Evolutionary conservation across 352 stramenopile genomes (phyloP).

Genomic region (Globisporangium nunn): DNA sequence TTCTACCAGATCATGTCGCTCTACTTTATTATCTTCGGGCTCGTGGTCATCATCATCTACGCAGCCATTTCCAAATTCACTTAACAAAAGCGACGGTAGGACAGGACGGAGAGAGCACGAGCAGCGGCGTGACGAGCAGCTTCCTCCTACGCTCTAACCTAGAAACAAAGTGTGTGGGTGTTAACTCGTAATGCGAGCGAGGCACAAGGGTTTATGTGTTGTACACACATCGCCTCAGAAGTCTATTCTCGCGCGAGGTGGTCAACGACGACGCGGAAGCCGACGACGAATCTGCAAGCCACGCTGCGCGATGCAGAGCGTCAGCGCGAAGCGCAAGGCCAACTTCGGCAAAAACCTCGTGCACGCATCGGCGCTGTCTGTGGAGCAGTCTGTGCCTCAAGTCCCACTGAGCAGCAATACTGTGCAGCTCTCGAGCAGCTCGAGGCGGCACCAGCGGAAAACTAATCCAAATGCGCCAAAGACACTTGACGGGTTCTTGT

Average conservation of each 20-base stretch:
- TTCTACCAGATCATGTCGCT: conserved; percentile 65
- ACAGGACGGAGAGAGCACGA: no score
- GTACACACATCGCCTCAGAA: no score
- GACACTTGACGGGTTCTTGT: conserved; percentile 70
- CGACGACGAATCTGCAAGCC: no score
- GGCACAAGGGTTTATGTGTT: no score
- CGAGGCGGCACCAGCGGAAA: conserved; percentile 1
- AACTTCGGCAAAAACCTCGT: conserved; percentile 19
- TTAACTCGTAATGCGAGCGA: no score
- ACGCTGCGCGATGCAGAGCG: conserved; percentile 5
- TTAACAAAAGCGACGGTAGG: conserved; percentile 6
- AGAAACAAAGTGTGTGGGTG: no score
- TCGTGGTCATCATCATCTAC: conserved; percentile 68
- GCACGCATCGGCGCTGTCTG: conserved; percentile 16
- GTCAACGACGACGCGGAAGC: background rate
- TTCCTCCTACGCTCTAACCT: no score
- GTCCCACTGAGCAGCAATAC: background rate
- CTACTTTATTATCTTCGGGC: conserved; percentile 74
- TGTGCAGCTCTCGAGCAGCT: background rate
- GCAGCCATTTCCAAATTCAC: conserved; percentile 58
- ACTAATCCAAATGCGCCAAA: conserved; percentile 26
- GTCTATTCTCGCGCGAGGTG: background rate
- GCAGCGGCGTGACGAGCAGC: no score
- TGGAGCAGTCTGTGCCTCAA: conserved; percentile 1
- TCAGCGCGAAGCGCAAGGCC: conserved; percentile 25